A percentile compares a stretch with the other conserved stretches of the same genome.
Conservation (phyloP, 768 basidiomycete species). For the Phylloporus sp. region DNA sequence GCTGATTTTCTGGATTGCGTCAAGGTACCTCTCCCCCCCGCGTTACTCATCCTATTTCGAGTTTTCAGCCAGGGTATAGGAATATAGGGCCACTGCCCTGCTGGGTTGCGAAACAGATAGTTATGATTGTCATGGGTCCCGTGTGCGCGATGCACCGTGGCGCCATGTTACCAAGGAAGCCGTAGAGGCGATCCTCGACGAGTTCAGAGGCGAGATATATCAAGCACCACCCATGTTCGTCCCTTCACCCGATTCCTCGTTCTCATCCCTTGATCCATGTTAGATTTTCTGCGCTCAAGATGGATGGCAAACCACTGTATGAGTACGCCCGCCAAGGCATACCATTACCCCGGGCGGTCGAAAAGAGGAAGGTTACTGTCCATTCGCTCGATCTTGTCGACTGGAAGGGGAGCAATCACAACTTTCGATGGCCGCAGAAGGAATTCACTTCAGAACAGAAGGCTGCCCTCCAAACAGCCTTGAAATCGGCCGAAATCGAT, state of each 20-base stretch:
- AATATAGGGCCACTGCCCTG: slow-evolving; percentile 86
- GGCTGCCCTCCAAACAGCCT: slow-evolving; percentile 59
- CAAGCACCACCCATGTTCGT: slow-evolving; percentile 90
- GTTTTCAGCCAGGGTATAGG: slow-evolving; percentile 43
- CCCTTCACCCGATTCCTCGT: background rate
- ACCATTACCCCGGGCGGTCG: slow-evolving; percentile 92
- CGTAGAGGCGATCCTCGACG: slow-evolving; percentile 61
- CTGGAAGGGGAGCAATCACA: slow-evolving; percentile 75
- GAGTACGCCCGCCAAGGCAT: slow-evolving; percentile 92
- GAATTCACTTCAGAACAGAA: slow-evolving; percentile 64
- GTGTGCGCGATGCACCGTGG: slow-evolving; percentile 75
- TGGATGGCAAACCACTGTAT: slow-evolving; percentile 94
- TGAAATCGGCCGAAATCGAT: slow-evolving; percentile 45
- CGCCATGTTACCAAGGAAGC: slow-evolving; percentile 74
- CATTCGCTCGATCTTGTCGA: slow-evolving; percentile 72
- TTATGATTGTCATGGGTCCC: slow-evolving; percentile 86
- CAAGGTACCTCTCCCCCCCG: slow-evolving; percentile 52
- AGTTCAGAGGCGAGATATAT: slow-evolving; percentile 81
- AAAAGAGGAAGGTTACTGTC: slow-evolving; percentile 76
- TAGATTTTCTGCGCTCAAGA: slow-evolving; percentile 97
- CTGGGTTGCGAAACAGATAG: slow-evolving; percentile 93
- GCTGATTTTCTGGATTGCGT: slow-evolving; percentile 79
- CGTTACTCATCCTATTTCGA: slow-evolving; percentile 2
- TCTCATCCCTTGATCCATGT: slow-evolving; percentile 4
- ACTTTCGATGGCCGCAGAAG: slow-evolving; percentile 72